Base-by-base conservation (phyloP, 208 protist genomes). In the Acanthamoeba healyi region DNA sequence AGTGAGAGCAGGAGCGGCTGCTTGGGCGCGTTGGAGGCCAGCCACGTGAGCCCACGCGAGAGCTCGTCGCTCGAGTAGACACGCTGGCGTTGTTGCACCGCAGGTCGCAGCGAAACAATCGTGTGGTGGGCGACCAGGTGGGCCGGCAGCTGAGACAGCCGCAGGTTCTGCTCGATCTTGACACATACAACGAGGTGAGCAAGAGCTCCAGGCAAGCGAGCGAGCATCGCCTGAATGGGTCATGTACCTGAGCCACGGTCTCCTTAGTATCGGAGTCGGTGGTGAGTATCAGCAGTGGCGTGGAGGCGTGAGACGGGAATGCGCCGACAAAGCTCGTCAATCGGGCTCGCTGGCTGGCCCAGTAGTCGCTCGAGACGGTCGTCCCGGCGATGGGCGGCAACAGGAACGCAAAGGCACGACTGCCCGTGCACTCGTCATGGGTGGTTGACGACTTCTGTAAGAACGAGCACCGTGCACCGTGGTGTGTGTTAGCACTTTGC, bases 111-210 rank as follows among this genome's bases (percentile, higher is more conserved):
- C 34, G 67, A 77, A n/a, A 77, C 67, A 22, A 77, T 32, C 9
- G 67, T 12, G 34, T 77, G 67, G 67, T 77, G 67, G 38, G n/a
- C 29, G 17, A 77, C 38, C 34, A 44, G 38, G 38, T 77, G 29
- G 10, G 67, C 29, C 9, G 67, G 67, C 32, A 77, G 67, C 67
- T 44, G 67, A 6, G 26, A 24, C 32, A 77, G 67, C 67, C 38
- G 67, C 38, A 77, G 38, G 24, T 77, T 40, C 32, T 77, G 34
- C 38, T 77, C 67, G 67, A 77, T 70, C 63, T 70, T 54, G 49
- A 26, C 29, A 61, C 4, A 24, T 4, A 12, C 24, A n/a, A 24
- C 24, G 32, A 24, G 7, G 22, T 61, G 54, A 26, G 17, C 24
- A 9, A 24, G 17, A 70, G 24, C 63, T n/a, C n/a, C 32, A n/a